phyloP scores from a whole-genome alignment of 805 yeast genomes.

The Barnettozyma siamensis region DNA sequence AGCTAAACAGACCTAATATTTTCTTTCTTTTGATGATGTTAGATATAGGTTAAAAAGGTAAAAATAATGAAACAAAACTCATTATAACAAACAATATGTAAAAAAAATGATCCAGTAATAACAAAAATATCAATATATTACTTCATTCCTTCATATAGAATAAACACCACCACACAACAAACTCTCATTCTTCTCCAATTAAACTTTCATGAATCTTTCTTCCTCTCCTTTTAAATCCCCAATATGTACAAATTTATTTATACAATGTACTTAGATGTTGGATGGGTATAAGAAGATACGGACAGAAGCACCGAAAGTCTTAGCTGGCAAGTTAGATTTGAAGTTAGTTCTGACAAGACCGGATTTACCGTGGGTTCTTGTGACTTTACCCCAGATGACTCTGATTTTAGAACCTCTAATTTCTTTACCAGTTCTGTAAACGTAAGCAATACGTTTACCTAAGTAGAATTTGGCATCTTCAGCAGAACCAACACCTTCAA shows the following conservation, averaged over 20 bases:
- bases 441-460: constrained; percentile 99
- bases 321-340: constrained; percentile 98
- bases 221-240: background rate
- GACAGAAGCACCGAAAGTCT: constrained; percentile 99
- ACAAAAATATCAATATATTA: no score
- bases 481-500: constrained; percentile 90
- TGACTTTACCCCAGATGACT: constrained; percentile 99
- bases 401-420: constrained; percentile 98
- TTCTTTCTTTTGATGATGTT: constrained; percentile 9
- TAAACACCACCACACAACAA: background rate
- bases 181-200: no score
- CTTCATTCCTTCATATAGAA: constrained; percentile 2
- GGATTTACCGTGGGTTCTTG: constrained; percentile 98
- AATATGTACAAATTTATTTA: background rate
- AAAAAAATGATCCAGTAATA: no score
- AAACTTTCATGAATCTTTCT: background rate
- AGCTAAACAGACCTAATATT: constrained; percentile 5
- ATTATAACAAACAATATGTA: background rate
- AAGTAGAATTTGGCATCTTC: constrained; percentile 98
- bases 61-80: constrained; percentile 2
- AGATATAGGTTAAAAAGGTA: constrained; percentile 8
- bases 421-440: constrained; percentile 98
- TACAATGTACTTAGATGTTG: constrained; percentile 74
- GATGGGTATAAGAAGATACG: constrained; percentile 99
- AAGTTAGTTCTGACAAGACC: constrained; percentile 99